Conservation (phyloP, 2,329 filamentous ascomycete genomes). For the Hypomyces rosellus region DNA sequence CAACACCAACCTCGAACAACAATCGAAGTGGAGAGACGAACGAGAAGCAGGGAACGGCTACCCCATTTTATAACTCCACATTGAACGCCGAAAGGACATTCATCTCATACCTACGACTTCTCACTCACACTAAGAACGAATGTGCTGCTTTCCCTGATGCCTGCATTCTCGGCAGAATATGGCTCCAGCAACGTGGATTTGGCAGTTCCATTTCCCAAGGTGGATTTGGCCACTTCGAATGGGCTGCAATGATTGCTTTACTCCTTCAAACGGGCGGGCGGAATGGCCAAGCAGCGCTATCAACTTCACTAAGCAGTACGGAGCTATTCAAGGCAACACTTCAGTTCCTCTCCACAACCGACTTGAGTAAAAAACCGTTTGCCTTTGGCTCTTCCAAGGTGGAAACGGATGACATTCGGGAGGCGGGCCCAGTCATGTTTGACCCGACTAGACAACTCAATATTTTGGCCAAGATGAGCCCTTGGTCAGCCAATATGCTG, state of each 20-base stretch:
- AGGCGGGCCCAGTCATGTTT: slow-evolving; percentile 63
- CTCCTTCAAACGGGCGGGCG: slow-evolving; percentile 71
- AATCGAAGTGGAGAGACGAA: slow-evolving; percentile 51
- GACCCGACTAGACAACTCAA: slow-evolving; percentile 72
- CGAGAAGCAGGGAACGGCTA: slow-evolving; percentile 46
- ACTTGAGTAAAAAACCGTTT: slow-evolving; percentile 63
- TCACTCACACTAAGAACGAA: slow-evolving; percentile 62
- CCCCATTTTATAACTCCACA: slow-evolving; percentile 84
- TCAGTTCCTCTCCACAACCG: slow-evolving; percentile 74
- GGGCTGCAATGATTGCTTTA: slow-evolving; percentile 72
- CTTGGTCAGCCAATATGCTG: slow-evolving; percentile 72
- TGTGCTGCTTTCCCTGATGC: slow-evolving; percentile 74
- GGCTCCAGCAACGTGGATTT: slow-evolving; percentile 85
- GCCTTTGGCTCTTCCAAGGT: slow-evolving; percentile 35
- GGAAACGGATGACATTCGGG: slow-evolving; percentile 31
- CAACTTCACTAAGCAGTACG: slow-evolving; percentile 77
- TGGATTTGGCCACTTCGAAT: slow-evolving; percentile 92
- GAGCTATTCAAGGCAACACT: slow-evolving; percentile 91
- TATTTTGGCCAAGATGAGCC: slow-evolving; percentile 81
- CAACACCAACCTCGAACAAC: slow-evolving; percentile 63
- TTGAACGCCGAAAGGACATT: slow-evolving; percentile 72
- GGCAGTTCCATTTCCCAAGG: slow-evolving; percentile 62
- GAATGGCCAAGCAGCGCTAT: slow-evolving; percentile 65
- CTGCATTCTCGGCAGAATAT: slow-evolving; percentile 77
- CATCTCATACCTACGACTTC: slow-evolving; percentile 65